Evolutionary conservation across 768 basidiomycete genomes (phyloP), one percentile per base, ranked within the genome.

Genomic region (Mycena venus): DNA sequence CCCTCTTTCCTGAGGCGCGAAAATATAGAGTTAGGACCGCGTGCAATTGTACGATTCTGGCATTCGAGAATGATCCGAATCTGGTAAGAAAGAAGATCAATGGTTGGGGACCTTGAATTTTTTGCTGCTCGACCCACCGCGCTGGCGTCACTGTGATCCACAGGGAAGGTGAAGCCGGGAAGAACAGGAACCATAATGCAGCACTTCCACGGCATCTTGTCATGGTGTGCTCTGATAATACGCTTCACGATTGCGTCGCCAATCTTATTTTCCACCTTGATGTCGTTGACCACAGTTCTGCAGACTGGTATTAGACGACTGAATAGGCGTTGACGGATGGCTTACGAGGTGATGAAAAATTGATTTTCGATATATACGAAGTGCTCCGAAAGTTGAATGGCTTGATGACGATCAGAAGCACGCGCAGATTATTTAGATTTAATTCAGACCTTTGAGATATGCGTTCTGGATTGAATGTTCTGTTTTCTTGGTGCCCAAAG

Each of bases 351-450:
- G 75, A 96, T 95, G 83, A 96, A 96, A 80, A 96, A 96, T 80
- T 96, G 95, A 77, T 97, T 96, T 81, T 99, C 98, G 75, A 99
- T 98, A 85, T 99, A 99, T 38, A 99, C 95, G 80, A 99, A 99
- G 80, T 98, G 96, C 77, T 99, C 96, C 29, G 96, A 97, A 79
- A 95, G 86, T 79, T 97, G 93, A 66, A 98, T 98, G 12, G 96
- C 96, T 97, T 56, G 7, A 38, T 11, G 15, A 15, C 4, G n/a
- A 32, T 65, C 4, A 47, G n/a, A n/a, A n/a, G 23, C 11, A 32
- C 29, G 53, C 34, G 68, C 32, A 42, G 27, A 19, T n/a, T 14
- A 8, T n/a, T n/a, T n/a, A n/a, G n/a, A n/a, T n/a, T n/a, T 34
- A 3, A 19, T 3, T 17, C 44, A 34, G 19, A 94, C 96, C 95